Percentiles rank a stretch among this genome's conserved stretches.
Evolutionary conservation across 331 rosid genomes (phyloP).

Genomic region (Malus hybrid): DNA sequence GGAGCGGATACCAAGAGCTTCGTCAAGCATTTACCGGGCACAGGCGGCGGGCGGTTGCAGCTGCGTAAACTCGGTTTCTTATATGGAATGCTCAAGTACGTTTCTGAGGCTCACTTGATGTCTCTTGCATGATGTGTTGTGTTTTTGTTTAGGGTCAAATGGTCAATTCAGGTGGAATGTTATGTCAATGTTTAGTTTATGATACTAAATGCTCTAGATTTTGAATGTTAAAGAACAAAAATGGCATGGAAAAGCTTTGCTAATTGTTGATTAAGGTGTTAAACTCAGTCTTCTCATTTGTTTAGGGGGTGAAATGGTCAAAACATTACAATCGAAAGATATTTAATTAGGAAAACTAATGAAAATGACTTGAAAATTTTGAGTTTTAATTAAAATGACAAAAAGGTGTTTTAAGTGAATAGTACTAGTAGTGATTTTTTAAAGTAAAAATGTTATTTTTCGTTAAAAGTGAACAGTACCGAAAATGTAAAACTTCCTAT

Average conservation of each 20-base stretch:
- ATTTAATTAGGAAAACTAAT: too few relatives aligned
- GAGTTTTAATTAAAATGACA: too few relatives aligned
- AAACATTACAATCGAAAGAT: too few relatives aligned
- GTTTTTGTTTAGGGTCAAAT: background rate
- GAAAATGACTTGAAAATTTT: too few relatives aligned
- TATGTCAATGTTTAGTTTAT: background rate
- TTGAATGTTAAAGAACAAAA: background rate
- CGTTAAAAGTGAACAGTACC: too few relatives aligned
- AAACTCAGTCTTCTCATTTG: background rate
- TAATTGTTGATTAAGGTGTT: background rate
- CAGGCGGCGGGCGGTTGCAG: conserved; percentile 32
- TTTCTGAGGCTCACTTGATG: background rate
- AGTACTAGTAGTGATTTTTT: too few relatives aligned
- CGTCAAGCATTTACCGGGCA: conserved; percentile 40
- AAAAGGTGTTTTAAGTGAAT: too few relatives aligned
- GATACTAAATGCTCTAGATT: background rate
- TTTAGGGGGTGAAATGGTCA: background rate
- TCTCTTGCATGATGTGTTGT: conserved; percentile 13
- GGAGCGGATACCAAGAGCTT: conserved; percentile 64
- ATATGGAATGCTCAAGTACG: background rate
- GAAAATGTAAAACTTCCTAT: too few relatives aligned
- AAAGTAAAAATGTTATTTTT: too few relatives aligned
- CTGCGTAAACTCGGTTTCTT: conserved; percentile 16
- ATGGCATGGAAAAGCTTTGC: background rate
- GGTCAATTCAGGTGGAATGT: background rate